Evolutionary conservation across 2,329 filamentous ascomycete genomes (phyloP).

Genomic region (Epichloe gansuensis): DNA sequence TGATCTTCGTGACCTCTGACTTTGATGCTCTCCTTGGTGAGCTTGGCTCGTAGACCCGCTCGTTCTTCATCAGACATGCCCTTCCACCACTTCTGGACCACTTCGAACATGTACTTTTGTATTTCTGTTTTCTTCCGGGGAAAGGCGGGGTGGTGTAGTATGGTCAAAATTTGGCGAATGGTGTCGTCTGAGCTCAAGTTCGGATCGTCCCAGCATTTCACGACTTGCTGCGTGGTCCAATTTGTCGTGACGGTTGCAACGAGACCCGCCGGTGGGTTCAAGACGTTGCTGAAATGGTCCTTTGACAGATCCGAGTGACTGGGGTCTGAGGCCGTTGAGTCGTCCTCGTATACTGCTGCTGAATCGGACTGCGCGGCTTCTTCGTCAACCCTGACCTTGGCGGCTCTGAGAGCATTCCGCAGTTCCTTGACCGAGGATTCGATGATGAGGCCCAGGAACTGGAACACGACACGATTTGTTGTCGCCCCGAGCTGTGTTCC

Average conservation of each 20-base stretch:
- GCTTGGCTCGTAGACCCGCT: constrained; percentile 11
- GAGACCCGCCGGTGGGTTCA: constrained; percentile 25
- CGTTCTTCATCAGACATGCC: constrained; percentile 22
- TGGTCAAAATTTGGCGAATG: constrained; percentile 58
- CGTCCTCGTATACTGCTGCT: constrained; percentile 54
- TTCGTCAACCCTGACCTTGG: constrained; percentile 17
- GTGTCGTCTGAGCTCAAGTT: constrained; percentile 57
- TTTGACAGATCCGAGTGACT: constrained; percentile 71
- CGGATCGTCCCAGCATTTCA: constrained; percentile 57
- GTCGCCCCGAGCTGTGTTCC: constrained; percentile 41
- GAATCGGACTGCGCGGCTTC: constrained; percentile 39
- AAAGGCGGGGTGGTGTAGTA: constrained; percentile 77
- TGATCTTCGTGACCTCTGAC: constrained; percentile 17
- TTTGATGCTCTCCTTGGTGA: constrained; percentile 16
- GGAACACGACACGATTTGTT: constrained; percentile 82
- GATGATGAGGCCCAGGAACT: constrained; percentile 75
- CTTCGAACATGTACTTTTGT: constrained; percentile 72
- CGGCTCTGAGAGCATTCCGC: constrained; percentile 54
- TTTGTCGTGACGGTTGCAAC: constrained; percentile 18
- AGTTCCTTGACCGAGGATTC: constrained; percentile 76
- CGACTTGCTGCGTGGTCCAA: constrained; percentile 17
- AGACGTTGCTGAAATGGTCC: constrained; percentile 63
- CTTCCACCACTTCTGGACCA: constrained; percentile 64
- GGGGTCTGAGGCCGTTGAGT: constrained; percentile 57
- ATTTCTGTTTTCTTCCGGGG: constrained; percentile 61